Percentiles rank a stretch among this genome's conserved stretches.
phyloP scores from a whole-genome alignment of 306 rosid species.

The Cicer cuneatum region DNA sequence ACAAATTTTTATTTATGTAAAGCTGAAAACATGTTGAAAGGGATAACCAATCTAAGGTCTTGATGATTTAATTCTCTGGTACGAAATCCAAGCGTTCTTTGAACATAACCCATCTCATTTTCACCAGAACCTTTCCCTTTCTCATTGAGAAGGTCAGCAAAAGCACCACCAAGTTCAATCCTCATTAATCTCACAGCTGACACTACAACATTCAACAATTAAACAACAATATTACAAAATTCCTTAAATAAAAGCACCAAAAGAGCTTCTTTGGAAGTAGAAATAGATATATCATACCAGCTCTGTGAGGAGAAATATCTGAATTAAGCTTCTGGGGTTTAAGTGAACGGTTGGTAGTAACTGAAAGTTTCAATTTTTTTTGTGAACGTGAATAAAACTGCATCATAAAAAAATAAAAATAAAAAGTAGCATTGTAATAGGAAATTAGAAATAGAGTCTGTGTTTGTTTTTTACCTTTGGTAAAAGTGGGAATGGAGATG shows the following conservation, averaged over 20 bases:
- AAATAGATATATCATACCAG: slow-evolving; percentile 55
- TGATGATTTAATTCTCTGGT: slow-evolving; percentile 71
- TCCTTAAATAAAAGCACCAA: neutral
- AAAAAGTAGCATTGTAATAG: neutral
- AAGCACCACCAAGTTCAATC: slow-evolving; percentile 91
- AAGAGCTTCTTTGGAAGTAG: neutral
- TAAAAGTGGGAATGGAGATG: slow-evolving; percentile 44
- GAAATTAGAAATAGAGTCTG: slow-evolving; percentile 16
- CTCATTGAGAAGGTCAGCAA: slow-evolving; percentile 92
- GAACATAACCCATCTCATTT: slow-evolving; percentile 89
- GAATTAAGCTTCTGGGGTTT: slow-evolving; percentile 71
- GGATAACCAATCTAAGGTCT: slow-evolving; percentile 82
- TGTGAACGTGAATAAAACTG: neutral
- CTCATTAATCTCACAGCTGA: slow-evolving; percentile 91
- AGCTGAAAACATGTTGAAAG: slow-evolving; percentile 39
- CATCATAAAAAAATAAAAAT: neutral
- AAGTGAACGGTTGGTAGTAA: slow-evolving; percentile 44
- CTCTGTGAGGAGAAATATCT: slow-evolving; percentile 91
- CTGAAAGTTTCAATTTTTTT: slow-evolving; percentile 51
- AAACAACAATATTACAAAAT: slow-evolving; percentile 23
- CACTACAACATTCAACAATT: slow-evolving; percentile 48
- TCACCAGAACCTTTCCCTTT: slow-evolving; percentile 95
- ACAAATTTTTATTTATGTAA: neutral
- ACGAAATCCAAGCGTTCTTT: slow-evolving; percentile 85
- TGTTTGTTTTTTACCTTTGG: slow-evolving; percentile 57